Evolutionary conservation across 2,329 filamentous ascomycete genomes (phyloP).

Genomic region (Cladosporium sp.): DNA sequence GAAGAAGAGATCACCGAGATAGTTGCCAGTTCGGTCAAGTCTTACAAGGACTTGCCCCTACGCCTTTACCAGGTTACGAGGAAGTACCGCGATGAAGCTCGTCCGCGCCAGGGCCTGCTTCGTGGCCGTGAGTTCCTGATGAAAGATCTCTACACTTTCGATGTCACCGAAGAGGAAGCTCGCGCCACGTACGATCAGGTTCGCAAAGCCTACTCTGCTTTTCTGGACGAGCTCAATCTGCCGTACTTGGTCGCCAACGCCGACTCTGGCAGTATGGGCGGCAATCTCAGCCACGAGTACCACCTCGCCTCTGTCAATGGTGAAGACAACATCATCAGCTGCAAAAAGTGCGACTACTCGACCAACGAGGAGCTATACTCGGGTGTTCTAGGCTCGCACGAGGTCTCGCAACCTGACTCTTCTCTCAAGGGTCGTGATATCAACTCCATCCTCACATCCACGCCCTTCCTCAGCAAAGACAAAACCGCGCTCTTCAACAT

Average conservation of each 20-base stretch:
- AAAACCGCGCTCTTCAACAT: conserved; percentile 67
- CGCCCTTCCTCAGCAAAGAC: conserved; percentile 60
- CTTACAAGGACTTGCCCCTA: conserved; percentile 82
- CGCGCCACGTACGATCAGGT: conserved; percentile 78
- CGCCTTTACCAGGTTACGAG: conserved; percentile 88
- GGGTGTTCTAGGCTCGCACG: not conserved
- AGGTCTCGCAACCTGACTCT: not conserved
- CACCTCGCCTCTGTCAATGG: conserved; percentile 78
- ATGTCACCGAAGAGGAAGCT: conserved; percentile 66
- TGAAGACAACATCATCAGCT: conserved; percentile 82
- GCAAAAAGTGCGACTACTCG: conserved; percentile 69
- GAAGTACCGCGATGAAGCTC: conserved; percentile 91
- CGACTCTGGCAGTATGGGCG: conserved; percentile 95
- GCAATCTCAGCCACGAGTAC: conserved; percentile 90
- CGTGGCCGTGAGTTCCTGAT: conserved; percentile 90
- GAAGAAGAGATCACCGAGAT: conserved; percentile 93
- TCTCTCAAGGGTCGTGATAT: not conserved
- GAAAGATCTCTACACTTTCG: conserved; percentile 98
- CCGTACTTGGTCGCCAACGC: conserved; percentile 84
- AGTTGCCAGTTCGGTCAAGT: conserved; percentile 70
- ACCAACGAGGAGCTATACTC: conserved; percentile 79
- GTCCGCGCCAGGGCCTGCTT: conserved; percentile 84
- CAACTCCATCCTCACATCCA: conserved; percentile 3
- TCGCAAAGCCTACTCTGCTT: conserved; percentile 67
- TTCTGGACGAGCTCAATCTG: conserved; percentile 81